Evolutionary conservation across 2,329 filamentous ascomycete genomes (phyloP).

Genomic region (Xylaria sp.): DNA sequence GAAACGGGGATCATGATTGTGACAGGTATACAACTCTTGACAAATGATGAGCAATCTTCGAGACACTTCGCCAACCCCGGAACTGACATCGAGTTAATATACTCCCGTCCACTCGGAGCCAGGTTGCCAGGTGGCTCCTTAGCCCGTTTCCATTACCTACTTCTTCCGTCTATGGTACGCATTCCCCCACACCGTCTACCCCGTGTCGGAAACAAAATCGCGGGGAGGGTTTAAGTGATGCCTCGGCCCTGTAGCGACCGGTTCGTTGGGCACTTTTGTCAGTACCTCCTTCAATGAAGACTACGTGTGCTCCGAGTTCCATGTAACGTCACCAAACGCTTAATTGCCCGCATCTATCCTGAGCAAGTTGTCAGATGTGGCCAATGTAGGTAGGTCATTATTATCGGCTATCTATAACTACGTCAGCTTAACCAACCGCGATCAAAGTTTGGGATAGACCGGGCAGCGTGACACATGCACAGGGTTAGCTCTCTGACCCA

Average conservation of each 20-base stretch:
- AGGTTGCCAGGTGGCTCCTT: slow-evolving; percentile 36
- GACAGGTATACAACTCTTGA: slow-evolving; percentile 29
- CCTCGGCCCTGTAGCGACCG: slow-evolving; percentile 9
- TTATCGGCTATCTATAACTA: slow-evolving; percentile 31
- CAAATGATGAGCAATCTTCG: slow-evolving; percentile 40
- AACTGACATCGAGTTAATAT: slow-evolving; percentile 42
- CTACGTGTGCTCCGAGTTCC: slow-evolving; percentile 30
- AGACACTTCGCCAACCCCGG: slow-evolving; percentile 37
- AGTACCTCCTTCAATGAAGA: slow-evolving; percentile 8
- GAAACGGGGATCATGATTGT: slow-evolving; percentile 23
- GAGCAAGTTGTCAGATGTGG: slow-evolving; percentile 32
- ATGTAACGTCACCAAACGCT: slow-evolving; percentile 46
- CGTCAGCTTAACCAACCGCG: slow-evolving; percentile 46
- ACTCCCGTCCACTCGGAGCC: slow-evolving; percentile 46
- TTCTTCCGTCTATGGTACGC: slow-evolving; percentile 32
- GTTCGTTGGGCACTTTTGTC: slow-evolving; percentile 3
- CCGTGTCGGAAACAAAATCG: slow-evolving; percentile 28
- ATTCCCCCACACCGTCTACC: slow-evolving; percentile 22
- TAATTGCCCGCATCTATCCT: slow-evolving; percentile 13
- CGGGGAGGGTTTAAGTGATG: not conserved
- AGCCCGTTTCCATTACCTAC: slow-evolving; percentile 36
- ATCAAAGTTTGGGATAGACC: slow-evolving; percentile 18
- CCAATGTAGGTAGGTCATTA: slow-evolving; percentile 40
- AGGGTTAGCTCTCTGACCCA: slow-evolving; percentile 22
- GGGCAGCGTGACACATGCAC: slow-evolving; percentile 35